These are phyloP conservation scores for Delphinella strobiligena DNA, from an alignment of 2,329 filamentous ascomycete genomes.

Conservation along the genomic window DNA sequence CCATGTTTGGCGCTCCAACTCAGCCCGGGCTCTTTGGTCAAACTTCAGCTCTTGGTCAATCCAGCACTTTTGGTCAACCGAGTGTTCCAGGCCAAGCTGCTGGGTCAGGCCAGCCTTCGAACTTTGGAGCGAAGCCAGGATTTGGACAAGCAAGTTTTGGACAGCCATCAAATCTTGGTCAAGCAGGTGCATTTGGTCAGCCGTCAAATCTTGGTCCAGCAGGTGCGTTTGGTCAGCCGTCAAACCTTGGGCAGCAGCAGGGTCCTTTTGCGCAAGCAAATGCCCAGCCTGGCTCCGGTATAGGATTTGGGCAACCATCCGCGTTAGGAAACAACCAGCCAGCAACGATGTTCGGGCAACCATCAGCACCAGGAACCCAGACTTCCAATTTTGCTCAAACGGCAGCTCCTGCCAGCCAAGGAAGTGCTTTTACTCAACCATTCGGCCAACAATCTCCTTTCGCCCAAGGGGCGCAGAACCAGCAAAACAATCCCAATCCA, in stretches of 20 bases:
- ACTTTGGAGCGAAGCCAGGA: too few relatives aligned
- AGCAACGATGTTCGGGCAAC: background rate
- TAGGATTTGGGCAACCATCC: background rate
- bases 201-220: background rate
- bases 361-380: background rate
- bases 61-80: too few relatives aligned
- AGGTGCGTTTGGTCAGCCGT: conserved; percentile 9
- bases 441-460: too few relatives aligned
- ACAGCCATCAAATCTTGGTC: conserved; percentile 2
- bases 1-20: too few relatives aligned
- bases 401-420: background rate
- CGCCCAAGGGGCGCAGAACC: background rate
- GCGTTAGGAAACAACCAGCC: background rate
- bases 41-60: conserved; percentile 3
- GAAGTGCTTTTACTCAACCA: background rate
- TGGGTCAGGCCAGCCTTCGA: too few relatives aligned
- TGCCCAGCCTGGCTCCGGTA: background rate
- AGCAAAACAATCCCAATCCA: background rate
- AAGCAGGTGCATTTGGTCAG: conserved; percentile 5
- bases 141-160: conserved; percentile 4
- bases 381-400: background rate
- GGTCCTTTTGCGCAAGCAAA: conserved; percentile 21
- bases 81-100: too few relatives aligned
- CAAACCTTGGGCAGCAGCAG: conserved; percentile 2
- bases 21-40: conserved; percentile 2